Evolutionary conservation across 768 basidiomycete species (phyloP).

Genomic region (Boletus subcaerulescens): DNA sequence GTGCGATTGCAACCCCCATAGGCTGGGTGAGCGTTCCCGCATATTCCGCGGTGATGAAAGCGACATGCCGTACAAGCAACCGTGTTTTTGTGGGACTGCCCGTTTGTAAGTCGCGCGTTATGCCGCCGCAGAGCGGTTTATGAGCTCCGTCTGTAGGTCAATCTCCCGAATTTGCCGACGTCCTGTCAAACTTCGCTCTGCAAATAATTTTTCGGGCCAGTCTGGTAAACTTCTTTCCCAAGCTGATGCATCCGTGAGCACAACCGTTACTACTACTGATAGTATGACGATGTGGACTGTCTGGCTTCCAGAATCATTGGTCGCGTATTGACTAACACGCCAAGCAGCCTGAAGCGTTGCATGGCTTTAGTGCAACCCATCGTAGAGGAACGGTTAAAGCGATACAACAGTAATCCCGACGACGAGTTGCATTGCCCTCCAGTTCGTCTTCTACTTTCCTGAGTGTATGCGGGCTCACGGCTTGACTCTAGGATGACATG

Average conservation of each 20-base stretch:
- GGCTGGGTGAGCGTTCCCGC: constrained; percentile 32
- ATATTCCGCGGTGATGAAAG: constrained; percentile 28
- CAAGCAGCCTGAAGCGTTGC: constrained; percentile 28
- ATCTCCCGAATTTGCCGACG: constrained; percentile 34
- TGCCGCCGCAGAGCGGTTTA: background rate
- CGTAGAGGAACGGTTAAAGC: constrained; percentile 32
- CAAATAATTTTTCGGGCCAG: constrained; percentile 31
- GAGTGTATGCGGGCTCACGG: constrained; percentile 4
- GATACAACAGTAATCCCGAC: constrained; percentile 24
- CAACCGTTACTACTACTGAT: background rate
- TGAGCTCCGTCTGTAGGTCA: constrained; percentile 30
- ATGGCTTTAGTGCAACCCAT: constrained; percentile 30
- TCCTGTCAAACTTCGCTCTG: constrained; percentile 34
- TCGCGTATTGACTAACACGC: constrained; percentile 33
- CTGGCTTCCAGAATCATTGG: constrained; percentile 28
- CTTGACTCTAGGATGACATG: constrained; percentile 33
- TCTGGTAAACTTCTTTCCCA: constrained; percentile 35
- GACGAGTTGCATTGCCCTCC: constrained; percentile 30
- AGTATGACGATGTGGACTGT: constrained; percentile 13
- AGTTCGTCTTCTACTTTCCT: constrained; percentile 20
- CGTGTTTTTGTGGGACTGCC: constrained; percentile 41
- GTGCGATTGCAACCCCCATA: constrained; percentile 9
- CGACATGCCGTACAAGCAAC: constrained; percentile 38
- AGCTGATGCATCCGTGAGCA: constrained; percentile 33
- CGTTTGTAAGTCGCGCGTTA: constrained; percentile 30